phyloP scores from a whole-genome alignment of 345 rosid genomes.

The Pugionium dolabratum region DNA sequence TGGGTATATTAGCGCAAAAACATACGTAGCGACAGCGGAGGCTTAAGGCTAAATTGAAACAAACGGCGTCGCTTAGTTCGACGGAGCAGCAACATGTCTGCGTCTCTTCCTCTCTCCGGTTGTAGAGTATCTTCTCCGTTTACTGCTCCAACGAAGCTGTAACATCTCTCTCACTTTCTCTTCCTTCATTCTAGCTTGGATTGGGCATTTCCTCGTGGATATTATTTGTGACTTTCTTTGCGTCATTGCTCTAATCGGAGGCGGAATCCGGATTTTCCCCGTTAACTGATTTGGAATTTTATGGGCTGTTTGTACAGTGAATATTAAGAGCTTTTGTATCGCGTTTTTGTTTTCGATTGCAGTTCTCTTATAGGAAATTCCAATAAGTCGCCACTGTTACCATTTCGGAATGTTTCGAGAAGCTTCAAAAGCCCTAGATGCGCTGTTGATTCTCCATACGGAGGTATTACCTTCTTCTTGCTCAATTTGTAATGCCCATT shows the following conservation, averaged over 20 bases:
- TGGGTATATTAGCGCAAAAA: neutral
- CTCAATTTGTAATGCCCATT: neutral
- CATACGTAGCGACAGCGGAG: neutral
- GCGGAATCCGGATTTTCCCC: neutral
- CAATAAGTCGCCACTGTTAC: conserved; percentile 31
- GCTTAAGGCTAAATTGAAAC: neutral
- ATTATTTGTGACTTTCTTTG: neutral
- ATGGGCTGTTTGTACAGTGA: conserved; percentile 12
- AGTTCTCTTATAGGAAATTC: conserved; percentile 36
- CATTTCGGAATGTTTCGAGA: conserved; percentile 37
- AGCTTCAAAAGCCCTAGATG: conserved; percentile 50
- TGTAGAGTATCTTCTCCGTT: conserved; percentile 54
- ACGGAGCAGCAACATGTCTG: conserved; percentile 49
- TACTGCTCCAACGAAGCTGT: conserved; percentile 50
- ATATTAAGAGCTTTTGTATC: neutral
- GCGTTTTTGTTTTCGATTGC: conserved; percentile 19
- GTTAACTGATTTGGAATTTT: neutral
- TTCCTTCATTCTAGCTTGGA: conserved; percentile 17
- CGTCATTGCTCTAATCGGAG: neutral
- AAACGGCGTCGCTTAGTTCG: conserved; percentile 38
- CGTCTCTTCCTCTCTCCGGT: conserved; percentile 53
- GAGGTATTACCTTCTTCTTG: conserved; percentile 50
- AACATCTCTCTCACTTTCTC: conserved; percentile 23
- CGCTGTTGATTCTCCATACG: conserved; percentile 59
- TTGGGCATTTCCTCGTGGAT: conserved; percentile 1